phyloP scores from a whole-genome alignment of 192 early-diverging fungal species.

The Mycoemilia scoparia region DNA sequence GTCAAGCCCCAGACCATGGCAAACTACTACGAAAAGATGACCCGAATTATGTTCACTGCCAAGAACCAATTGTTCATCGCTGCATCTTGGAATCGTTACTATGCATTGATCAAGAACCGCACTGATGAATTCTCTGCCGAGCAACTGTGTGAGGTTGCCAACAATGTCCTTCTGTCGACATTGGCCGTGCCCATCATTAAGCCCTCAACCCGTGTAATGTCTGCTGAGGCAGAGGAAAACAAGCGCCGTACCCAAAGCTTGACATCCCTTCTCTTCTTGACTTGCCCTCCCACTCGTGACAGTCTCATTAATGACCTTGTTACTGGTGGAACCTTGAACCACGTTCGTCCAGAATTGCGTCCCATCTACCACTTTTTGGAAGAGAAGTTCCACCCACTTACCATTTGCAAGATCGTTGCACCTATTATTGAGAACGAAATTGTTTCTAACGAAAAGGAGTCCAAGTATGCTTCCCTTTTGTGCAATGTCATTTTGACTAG shows the following conservation, averaged over 20 bases:
- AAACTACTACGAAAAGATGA: conserved; percentile 97
- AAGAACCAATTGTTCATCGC: conserved; percentile 98
- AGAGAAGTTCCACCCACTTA: conserved; percentile 97
- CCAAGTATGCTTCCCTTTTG: conserved; percentile 82
- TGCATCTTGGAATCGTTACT: conserved; percentile 89
- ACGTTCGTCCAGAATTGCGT: conserved; percentile 72
- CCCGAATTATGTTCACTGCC: conserved; percentile 88
- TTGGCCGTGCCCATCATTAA: conserved; percentile 93
- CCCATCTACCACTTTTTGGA: conserved; percentile 92
- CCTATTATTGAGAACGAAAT: conserved; percentile 61
- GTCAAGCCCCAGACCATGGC: conserved; percentile 91
- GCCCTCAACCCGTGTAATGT: conserved; percentile 50
- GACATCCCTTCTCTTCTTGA: conserved; percentile 71
- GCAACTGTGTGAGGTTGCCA: conserved; percentile 77
- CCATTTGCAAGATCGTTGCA: conserved; percentile 91
- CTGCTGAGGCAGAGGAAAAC: conserved; percentile 57
- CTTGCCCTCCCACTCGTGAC: conserved; percentile 68
- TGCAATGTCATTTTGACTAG: conserved; percentile 95
- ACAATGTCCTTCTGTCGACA: conserved; percentile 81
- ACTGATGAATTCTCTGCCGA: conserved; percentile 68
- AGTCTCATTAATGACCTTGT: conserved; percentile 79
- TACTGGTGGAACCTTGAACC: conserved; percentile 65
- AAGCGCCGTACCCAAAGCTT: conserved; percentile 63
- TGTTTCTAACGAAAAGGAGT: conserved; percentile 48
- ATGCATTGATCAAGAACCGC: conserved; percentile 52